phyloP scores from a whole-genome alignment of 768 basidiomycete genomes.

The Leccinum disarticulatum region DNA sequence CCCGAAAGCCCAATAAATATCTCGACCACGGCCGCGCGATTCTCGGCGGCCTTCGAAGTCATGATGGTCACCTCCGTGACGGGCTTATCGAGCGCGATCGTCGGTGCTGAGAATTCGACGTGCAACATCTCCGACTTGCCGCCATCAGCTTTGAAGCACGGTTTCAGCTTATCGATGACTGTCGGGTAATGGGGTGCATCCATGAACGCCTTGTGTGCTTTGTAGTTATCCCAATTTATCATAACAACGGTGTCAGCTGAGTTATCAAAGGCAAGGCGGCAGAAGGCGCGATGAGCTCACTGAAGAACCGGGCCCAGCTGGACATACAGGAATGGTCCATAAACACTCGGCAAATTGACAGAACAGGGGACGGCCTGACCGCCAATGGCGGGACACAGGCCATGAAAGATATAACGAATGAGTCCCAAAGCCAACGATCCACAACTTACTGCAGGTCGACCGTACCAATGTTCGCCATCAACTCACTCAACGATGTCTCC shows the following conservation, averaged over 20 bases:
- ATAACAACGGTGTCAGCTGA: not conserved
- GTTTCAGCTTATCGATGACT: slow-evolving; percentile 6
- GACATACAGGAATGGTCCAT: too few relatives aligned
- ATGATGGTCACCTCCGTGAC: slow-evolving; percentile 24
- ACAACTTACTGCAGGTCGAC: too few relatives aligned
- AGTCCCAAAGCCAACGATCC: too few relatives aligned
- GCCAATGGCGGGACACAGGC: too few relatives aligned
- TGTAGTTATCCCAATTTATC: slow-evolving; percentile 28
- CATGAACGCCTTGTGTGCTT: slow-evolving; percentile 20
- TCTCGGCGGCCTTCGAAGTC: slow-evolving; percentile 24
- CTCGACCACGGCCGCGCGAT: slow-evolving; percentile 16
- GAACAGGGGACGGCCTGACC: too few relatives aligned
- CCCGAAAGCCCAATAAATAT: slow-evolving; percentile 13
- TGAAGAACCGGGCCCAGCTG: slow-evolving; percentile 16
- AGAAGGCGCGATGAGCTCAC: slow-evolving; percentile 10
- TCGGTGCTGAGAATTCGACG: slow-evolving; percentile 18
- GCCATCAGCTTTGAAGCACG: not conserved
- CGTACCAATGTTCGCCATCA: too few relatives aligned
- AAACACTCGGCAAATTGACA: too few relatives aligned
- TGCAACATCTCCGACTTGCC: slow-evolving; percentile 18
- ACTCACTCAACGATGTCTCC: too few relatives aligned
- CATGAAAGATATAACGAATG: too few relatives aligned
- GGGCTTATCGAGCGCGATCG: slow-evolving; percentile 19
- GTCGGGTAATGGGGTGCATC: slow-evolving; percentile 1
- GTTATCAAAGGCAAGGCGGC: not conserved